Evolutionary conservation across 495 filamentous ascomycete genomes (phyloP).

Genomic region (Xylaria cubensis): DNA sequence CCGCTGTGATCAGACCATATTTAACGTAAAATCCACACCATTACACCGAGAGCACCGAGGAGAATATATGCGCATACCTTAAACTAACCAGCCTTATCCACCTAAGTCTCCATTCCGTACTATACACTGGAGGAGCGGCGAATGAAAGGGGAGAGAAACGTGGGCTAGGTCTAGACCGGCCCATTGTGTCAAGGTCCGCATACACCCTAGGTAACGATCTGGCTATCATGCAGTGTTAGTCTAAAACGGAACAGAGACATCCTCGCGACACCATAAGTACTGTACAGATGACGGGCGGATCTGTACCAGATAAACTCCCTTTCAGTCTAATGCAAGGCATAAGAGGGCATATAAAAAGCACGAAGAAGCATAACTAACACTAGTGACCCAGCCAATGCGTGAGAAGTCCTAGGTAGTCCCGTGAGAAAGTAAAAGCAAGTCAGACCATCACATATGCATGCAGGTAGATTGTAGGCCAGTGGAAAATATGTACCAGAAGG

Average conservation of each 20-base stretch:
- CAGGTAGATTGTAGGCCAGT: constrained; percentile 20
- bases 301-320: constrained; percentile 22
- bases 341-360: background rate
- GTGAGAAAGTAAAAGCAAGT: constrained; percentile 13
- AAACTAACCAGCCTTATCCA: constrained; percentile 17
- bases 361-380: background rate
- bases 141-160: constrained; percentile 18
- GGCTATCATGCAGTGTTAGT: constrained; percentile 28
- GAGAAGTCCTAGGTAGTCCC: constrained; percentile 10
- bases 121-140: background rate
- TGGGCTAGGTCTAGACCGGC: constrained; percentile 27
- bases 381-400: constrained; percentile 14
- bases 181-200: constrained; percentile 21
- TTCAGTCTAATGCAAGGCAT: constrained; percentile 14
- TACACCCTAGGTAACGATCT: constrained; percentile 23
- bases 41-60: constrained; percentile 21
- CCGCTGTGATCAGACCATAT: background rate
- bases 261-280: constrained; percentile 12
- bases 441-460: constrained; percentile 22
- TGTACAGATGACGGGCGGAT: constrained; percentile 4
- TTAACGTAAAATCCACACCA: background rate
- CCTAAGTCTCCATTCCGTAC: background rate
- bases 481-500: constrained; percentile 1
- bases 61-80: constrained; percentile 13
- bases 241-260: constrained; percentile 24